These are phyloP conservation scores for Backusella westeae DNA, from an alignment of 192 early-diverging fungal species.

Conservation along the genomic window DNA sequence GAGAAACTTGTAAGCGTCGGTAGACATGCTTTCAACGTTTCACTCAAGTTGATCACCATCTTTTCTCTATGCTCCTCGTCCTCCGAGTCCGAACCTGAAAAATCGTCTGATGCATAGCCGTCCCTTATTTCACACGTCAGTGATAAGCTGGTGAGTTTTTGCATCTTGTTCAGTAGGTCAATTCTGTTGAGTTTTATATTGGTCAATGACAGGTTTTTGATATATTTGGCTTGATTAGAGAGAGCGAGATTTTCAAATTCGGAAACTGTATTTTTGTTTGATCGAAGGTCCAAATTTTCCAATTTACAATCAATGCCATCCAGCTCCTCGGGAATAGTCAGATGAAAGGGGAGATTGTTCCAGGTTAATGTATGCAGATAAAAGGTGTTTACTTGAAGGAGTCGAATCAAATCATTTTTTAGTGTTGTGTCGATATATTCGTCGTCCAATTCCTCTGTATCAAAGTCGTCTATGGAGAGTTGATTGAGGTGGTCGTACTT, in stretches of 20 bases:
- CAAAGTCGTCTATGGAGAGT: background rate
- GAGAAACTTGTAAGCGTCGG: background rate
- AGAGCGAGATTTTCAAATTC: background rate
- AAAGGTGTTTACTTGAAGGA: background rate
- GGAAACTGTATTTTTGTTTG: background rate
- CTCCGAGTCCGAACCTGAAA: background rate
- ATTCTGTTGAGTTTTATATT: background rate
- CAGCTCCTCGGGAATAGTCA: background rate
- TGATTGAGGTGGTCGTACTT: background rate
- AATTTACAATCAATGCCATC: background rate
- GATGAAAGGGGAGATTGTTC: background rate
- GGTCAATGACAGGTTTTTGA: background rate
- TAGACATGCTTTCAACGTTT: background rate
- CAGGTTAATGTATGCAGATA: background rate
- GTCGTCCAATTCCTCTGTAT: background rate
- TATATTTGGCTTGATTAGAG: background rate
- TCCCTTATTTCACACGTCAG: background rate
- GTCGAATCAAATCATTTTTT: background rate
- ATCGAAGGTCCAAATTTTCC: background rate
- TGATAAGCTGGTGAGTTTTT: background rate
- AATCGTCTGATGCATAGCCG: background rate
- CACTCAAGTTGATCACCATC: background rate
- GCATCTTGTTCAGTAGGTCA: background rate
- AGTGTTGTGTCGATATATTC: background rate
- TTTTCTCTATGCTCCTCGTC: background rate